These are phyloP conservation scores for Suillus weaverae DNA, from an alignment of 768 basidiomycete species.

Conservation along the genomic window DNA sequence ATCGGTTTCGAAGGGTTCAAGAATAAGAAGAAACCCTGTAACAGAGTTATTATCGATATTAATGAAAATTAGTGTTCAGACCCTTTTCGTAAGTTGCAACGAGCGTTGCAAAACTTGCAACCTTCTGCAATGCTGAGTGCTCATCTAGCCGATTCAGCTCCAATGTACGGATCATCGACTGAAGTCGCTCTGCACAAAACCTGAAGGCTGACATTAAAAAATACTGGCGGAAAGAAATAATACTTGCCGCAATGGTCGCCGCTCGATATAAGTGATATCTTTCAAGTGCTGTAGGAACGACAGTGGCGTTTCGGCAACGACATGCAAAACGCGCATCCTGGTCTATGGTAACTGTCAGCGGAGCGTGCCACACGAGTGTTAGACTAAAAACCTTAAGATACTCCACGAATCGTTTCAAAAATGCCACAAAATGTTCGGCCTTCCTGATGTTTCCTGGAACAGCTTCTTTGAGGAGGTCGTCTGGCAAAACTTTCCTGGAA, in stretches of 20 bases:
- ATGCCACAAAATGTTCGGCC: constrained; percentile 98
- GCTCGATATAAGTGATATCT: constrained; percentile 98
- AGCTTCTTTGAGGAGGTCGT: constrained; percentile 92
- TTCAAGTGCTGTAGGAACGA: constrained; percentile 98
- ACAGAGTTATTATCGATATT: constrained; percentile 1
- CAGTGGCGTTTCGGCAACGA: constrained; percentile 96
- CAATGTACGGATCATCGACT: constrained; percentile 90
- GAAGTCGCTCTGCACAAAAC: constrained; percentile 94
- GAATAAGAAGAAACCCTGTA: constrained; percentile 89
- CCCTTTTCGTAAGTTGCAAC: constrained; percentile 99
- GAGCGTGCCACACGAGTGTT: neutral
- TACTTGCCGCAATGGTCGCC: constrained; percentile 81
- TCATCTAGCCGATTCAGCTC: constrained; percentile 91
- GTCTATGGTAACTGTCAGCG: constrained; percentile 56
- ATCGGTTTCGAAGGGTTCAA: constrained; percentile 98
- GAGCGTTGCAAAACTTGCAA: constrained; percentile 93
- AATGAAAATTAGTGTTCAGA: constrained; percentile 26
- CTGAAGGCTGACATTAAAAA: constrained; percentile 39
- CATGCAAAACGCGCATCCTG: constrained; percentile 97
- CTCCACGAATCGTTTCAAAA: constrained; percentile 96
- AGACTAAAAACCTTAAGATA: constrained; percentile 81
- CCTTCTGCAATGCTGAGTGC: constrained; percentile 88
- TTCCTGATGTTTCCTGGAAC: constrained; percentile 98
- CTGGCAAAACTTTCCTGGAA: constrained; percentile 71
- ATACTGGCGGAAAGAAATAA: neutral